A percentile compares a stretch with the other conserved stretches of the same genome.
Evolutionary conservation across 805 yeast genomes (phyloP).

Genomic region (Metschnikowia cerradonensis): DNA sequence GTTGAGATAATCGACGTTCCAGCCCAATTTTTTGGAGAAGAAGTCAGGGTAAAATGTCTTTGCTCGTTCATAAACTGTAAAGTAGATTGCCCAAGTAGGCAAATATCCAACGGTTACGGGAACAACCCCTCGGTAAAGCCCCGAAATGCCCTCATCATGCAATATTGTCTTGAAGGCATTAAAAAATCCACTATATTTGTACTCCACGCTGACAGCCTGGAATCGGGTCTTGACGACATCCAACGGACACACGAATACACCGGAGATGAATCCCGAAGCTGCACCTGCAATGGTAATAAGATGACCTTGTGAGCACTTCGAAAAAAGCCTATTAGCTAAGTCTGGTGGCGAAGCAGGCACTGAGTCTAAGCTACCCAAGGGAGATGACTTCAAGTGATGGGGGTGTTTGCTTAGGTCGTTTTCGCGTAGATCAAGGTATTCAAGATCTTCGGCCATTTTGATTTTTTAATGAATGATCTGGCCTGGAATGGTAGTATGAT

Average conservation of each 20-base stretch:
- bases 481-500: neutral
- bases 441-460: neutral
- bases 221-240: conserved; percentile 93
- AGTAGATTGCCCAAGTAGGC: conserved; percentile 97
- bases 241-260: conserved; percentile 86
- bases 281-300: conserved; percentile 87
- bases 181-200: conserved; percentile 51
- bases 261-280: conserved; percentile 86
- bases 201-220: conserved; percentile 78
- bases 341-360: conserved; percentile 17
- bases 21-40: conserved; percentile 25
- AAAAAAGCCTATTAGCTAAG: conserved; percentile 21
- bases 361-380: neutral
- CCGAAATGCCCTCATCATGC: conserved; percentile 74
- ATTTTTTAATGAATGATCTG: neutral
- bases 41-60: conserved; percentile 51
- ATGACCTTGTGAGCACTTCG: conserved; percentile 41
- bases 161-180: conserved; percentile 65
- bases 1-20: conserved; percentile 24
- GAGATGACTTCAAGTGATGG: neutral
- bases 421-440: neutral
- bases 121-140: conserved; percentile 83
- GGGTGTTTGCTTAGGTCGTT: neutral
- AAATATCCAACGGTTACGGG: conserved; percentile 94
- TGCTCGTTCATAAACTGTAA: conserved; percentile 80